A percentile compares a stretch with the other conserved stretches of the same genome.
phyloP scores from a whole-genome alignment of 202 grass and related monocot species.

The Schoenoplectus triqueter region DNA sequence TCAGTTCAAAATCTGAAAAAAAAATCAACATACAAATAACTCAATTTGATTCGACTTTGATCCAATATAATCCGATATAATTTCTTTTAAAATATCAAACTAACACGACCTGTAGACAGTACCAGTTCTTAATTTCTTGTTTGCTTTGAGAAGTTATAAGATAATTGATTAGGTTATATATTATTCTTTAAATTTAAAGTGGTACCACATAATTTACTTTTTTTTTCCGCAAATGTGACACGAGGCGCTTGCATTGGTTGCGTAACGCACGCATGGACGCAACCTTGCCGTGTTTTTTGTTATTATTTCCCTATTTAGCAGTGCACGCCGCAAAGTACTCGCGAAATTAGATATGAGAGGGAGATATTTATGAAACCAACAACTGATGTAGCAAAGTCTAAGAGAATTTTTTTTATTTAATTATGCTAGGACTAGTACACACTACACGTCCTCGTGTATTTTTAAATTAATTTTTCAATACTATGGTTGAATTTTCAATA shows the following conservation, averaged over 20 bases:
- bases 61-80: no score
- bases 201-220: neutral
- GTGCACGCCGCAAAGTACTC: neutral
- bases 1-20: no score
- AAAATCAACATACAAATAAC: no score
- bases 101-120: no score
- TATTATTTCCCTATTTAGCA: neutral
- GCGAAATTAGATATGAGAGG: neutral
- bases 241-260: neutral
- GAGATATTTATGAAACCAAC: neutral
- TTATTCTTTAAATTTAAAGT: neutral
- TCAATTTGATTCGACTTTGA: no score
- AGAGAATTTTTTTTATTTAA: neutral
- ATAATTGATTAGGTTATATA: neutral
- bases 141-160: neutral
- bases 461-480: neutral
- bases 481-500: no score
- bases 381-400: conserved; percentile 1
- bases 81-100: no score
- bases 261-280: conserved; percentile 2
- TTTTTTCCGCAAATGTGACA: neutral
- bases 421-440: neutral
- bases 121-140: conserved; percentile 1
- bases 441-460: no score
- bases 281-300: neutral